Evolutionary conservation across 192 early-diverging fungal species (phyloP).

Genomic region (Coemansia brasiliensis): DNA sequence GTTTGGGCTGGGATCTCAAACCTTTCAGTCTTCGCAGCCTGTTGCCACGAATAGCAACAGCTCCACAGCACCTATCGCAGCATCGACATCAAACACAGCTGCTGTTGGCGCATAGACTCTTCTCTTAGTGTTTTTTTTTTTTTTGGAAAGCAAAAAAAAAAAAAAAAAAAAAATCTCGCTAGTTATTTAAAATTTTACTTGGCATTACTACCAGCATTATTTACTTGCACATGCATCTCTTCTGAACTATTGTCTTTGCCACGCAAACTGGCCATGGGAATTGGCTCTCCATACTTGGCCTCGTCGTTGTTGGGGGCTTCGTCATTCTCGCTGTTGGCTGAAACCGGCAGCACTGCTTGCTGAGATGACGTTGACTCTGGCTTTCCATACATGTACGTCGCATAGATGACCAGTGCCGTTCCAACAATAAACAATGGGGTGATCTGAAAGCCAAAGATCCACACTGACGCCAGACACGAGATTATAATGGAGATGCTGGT

Average conservation of each 20-base stretch:
- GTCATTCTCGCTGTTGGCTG: not conserved
- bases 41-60: not conserved
- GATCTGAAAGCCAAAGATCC: constrained; percentile 80
- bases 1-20: constrained; percentile 47
- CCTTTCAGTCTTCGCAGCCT: constrained; percentile 14
- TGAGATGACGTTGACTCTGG: not conserved
- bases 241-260: not conserved
- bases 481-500: constrained; percentile 95
- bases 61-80: not conserved
- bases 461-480: constrained; percentile 79
- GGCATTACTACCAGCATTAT: not conserved
- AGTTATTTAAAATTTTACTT: not conserved
- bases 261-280: not conserved
- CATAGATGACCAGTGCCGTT: constrained; percentile 68
- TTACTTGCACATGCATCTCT: not conserved
- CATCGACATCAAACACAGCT: not conserved
- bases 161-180: not conserved
- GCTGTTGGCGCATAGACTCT: constrained; percentile 21
- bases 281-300: not conserved
- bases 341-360: constrained; percentile 3
- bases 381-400: constrained; percentile 73
- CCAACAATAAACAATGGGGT: constrained; percentile 74
- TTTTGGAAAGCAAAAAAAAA: no score
- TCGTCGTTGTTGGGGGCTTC: no score
- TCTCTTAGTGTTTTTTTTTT: not conserved